phyloP scores from a whole-genome alignment of 1,284 basidiomycete genomes.

The Moesziomyces parantarcticus region DNA sequence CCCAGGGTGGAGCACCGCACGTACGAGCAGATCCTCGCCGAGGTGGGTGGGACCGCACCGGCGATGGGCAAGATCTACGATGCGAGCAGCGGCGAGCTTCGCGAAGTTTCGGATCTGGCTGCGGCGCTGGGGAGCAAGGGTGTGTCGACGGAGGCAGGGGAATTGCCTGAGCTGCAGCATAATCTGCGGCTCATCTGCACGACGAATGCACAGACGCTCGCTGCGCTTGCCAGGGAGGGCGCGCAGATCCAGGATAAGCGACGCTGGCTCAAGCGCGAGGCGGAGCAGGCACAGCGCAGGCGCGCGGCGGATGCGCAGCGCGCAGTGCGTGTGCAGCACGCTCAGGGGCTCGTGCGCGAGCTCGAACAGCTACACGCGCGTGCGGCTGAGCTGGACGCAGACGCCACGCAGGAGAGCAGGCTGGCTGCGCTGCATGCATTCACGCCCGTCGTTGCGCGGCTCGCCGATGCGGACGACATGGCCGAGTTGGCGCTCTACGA shows the following conservation, averaged over 20 bases:
- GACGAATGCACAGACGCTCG: slow-evolving; percentile 81
- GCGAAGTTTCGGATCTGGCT: slow-evolving; percentile 53
- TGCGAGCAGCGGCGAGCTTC: slow-evolving; percentile 51
- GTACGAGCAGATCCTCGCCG: slow-evolving; percentile 65
- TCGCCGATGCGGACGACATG: slow-evolving; percentile 27
- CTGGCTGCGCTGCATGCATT: slow-evolving; percentile 25
- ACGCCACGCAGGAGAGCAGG: not conserved
- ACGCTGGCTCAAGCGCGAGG: slow-evolving; percentile 74
- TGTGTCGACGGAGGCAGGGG: slow-evolving; percentile 9
- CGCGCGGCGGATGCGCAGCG: slow-evolving; percentile 74
- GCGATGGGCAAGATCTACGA: slow-evolving; percentile 59
- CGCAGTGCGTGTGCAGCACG: slow-evolving; percentile 44
- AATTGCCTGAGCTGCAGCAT: slow-evolving; percentile 91
- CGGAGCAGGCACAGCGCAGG: slow-evolving; percentile 76
- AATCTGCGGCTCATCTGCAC: slow-evolving; percentile 89
- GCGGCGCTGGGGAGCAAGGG: slow-evolving; percentile 44
- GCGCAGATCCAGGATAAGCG: slow-evolving; percentile 82
- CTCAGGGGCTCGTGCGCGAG: slow-evolving; percentile 34
- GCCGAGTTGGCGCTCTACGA: slow-evolving; percentile 74
- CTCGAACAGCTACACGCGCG: slow-evolving; percentile 28
- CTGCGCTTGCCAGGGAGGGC: slow-evolving; percentile 88
- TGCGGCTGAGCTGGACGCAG: not conserved
- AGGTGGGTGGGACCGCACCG: slow-evolving; percentile 35
- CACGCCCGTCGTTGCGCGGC: slow-evolving; percentile 18
- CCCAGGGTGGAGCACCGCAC: slow-evolving; percentile 62